These are phyloP conservation scores for Musa troglodytarum DNA, from an alignment of 176 grass and related monocot species.

Conservation along the genomic window DNA sequence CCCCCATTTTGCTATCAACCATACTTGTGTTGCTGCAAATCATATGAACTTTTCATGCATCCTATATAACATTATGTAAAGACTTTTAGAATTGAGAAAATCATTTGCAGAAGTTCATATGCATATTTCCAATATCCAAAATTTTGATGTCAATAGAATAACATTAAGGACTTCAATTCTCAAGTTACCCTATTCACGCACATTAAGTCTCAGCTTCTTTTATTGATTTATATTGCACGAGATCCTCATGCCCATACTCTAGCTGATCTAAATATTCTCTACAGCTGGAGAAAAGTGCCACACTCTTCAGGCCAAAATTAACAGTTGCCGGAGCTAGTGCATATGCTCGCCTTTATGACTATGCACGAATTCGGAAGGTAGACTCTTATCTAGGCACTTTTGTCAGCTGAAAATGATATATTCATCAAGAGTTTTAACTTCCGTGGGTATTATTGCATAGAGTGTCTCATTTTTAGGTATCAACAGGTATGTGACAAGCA, in stretches of 20 bases:
- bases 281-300: conserved; percentile 88
- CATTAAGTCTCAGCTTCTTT: background rate
- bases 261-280: conserved; percentile 11
- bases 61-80: too few species aligned
- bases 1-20: too few species aligned
- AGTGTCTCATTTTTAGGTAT: conserved; percentile 16
- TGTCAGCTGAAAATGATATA: background rate
- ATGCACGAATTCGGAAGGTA: conserved; percentile 74
- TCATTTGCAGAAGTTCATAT: background rate
- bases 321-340: conserved; percentile 96
- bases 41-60: too few species aligned
- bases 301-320: conserved; percentile 88
- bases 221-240: background rate
- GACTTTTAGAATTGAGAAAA: too few species aligned
- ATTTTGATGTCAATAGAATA: background rate
- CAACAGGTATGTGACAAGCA: conserved; percentile 94
- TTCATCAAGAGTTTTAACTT: background rate
- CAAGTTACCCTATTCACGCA: too few species aligned
- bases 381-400: conserved; percentile 21
- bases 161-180: background rate
- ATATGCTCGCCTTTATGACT: conserved; percentile 93
- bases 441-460: conserved; percentile 5
- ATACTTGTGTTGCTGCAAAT: too few species aligned
- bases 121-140: background rate
- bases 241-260: background rate